A percentile compares a stretch with the other conserved stretches of the same genome.
phyloP scores from a whole-genome alignment of 2,329 filamentous ascomycete genomes.

The Beauveria caledonica region DNA sequence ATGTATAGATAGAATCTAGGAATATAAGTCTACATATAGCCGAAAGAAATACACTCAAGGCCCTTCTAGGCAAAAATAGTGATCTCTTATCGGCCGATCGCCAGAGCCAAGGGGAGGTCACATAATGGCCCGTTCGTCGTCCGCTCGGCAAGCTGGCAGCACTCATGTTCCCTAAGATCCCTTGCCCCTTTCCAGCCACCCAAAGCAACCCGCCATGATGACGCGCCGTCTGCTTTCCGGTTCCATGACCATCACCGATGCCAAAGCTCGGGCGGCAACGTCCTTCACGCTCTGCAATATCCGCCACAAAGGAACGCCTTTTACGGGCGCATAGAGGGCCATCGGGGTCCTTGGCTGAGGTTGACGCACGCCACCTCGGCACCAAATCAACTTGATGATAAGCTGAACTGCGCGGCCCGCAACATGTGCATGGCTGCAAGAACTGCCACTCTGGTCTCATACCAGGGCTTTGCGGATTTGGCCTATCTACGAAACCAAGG shows the following conservation, averaged over 20 bases:
- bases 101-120: neutral
- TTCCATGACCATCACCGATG: constrained; percentile 10
- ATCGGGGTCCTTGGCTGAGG: neutral
- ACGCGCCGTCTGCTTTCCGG: constrained; percentile 7
- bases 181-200: no score
- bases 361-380: no score
- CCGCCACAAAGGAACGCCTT: constrained; percentile 8
- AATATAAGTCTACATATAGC: neutral
- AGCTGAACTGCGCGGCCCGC: constrained; percentile 21
- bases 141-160: neutral
- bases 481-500: constrained; percentile 13
- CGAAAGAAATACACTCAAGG: neutral
- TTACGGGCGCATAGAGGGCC: constrained; percentile 9
- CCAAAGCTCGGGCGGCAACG: constrained; percentile 3
- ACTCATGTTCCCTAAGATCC: no score
- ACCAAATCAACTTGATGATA: constrained; percentile 26
- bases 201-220: no score
- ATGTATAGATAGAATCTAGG: neutral
- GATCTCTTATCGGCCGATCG: neutral
- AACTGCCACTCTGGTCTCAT: constrained; percentile 16
- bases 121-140: neutral
- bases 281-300: constrained; percentile 11
- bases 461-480: constrained; percentile 18
- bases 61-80: neutral
- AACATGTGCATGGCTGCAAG: constrained; percentile 13